Base-by-base conservation (phyloP, 139 green algal genomes). In the Micractinium conductrix region DNA sequence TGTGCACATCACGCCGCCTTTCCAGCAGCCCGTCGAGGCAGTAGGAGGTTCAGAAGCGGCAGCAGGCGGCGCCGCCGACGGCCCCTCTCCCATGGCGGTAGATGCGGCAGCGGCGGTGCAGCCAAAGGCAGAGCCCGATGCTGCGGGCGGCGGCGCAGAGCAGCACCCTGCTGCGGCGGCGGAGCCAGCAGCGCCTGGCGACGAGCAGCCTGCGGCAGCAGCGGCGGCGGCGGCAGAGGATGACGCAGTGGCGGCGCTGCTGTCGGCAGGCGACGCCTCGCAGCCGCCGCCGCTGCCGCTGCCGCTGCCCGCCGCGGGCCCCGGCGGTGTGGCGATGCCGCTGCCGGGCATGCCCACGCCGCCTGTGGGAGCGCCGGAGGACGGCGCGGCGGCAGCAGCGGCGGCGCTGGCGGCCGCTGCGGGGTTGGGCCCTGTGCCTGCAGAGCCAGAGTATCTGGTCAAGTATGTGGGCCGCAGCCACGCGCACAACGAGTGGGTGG, bases 401-500 rank as follows among this genome's bases (percentile, higher is more conserved):
- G 79, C 87, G 2, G 65, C 44, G 43, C 70, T 74, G n/a, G 53
- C 42, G 12, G 71, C 80, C 6, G 63, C 35, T 12, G 53, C 48
- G 1, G 74, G 68, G 7, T 68, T 55, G 22, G 79, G 63, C 10
- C 24, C n/a, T n/a, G n/a, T n/a, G n/a, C n/a, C 76, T 30, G 67
- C 72, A 16, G 91, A 95, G 84, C 88, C 88, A 0, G 95, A 98
- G 90, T 98, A 95, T 86, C 88, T 97, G 37, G 95, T 98, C 21
- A 97, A 98, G 86, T 98, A 93, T 87, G 48, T 87, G 37, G 90
- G 91, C 38, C 86, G 87, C n/a, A 89, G 85, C 69, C 94, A 98
- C 86, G 86, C 93, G 14, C 95, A 97, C 86, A 95, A 97, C 72
- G 94, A 97, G 88, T 98, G 92, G 92, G 93, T 93, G 45, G 45